Evolutionary conservation across 108 stramenopile species (phyloP).

Genomic region (Fragilaria crotonensis): DNA sequence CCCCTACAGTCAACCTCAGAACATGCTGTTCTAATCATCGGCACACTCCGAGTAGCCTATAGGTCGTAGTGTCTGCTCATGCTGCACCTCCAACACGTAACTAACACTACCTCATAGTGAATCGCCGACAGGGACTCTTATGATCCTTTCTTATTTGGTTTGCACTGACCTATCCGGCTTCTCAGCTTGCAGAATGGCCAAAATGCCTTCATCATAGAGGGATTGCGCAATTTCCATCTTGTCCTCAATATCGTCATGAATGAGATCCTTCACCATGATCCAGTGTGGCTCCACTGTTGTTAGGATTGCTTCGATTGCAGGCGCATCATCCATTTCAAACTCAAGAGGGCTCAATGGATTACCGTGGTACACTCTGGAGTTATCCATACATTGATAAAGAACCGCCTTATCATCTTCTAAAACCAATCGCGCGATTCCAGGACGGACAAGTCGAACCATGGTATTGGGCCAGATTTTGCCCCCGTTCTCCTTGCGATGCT

Average conservation of each 20-base stretch:
- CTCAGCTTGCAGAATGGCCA: conserved; percentile 48
- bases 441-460: conserved; percentile 71
- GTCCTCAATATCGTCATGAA: conserved; percentile 85
- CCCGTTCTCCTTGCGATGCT: conserved; percentile 21
- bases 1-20: no score
- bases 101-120: no score
- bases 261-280: conserved; percentile 79
- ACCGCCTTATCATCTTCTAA: conserved; percentile 91
- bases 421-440: conserved; percentile 83
- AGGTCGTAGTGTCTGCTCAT: no score
- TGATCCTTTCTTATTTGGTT: conserved; percentile 32
- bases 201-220: conserved; percentile 81
- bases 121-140: no score
- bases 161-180: conserved; percentile 30
- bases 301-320: conserved; percentile 85
- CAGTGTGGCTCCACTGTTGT: conserved; percentile 83
- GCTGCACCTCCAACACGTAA: no score
- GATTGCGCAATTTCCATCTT: conserved; percentile 81
- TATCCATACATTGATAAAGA: conserved; percentile 93
- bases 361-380: conserved; percentile 82
- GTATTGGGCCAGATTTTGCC: conserved; percentile 65
- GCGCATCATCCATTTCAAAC: conserved; percentile 97
- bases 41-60: no score
- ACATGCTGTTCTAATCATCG: no score
- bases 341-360: conserved; percentile 89